phyloP scores from a whole-genome alignment of 2,329 filamentous ascomycete species.

The Dactylella cylindrospora region DNA sequence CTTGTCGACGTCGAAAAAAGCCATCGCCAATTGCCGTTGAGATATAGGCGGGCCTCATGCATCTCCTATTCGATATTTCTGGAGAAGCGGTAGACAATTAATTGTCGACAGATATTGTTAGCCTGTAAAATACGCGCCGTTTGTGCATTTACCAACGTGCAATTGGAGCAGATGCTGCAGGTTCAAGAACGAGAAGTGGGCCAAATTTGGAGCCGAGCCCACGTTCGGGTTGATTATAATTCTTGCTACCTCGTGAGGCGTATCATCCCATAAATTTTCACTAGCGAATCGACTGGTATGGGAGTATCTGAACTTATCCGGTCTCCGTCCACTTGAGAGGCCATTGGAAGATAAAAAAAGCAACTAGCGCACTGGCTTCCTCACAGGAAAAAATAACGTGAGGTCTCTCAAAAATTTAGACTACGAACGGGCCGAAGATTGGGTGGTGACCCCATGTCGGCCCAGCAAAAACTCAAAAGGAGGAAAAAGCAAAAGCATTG shows the following conservation, averaged over 20 bases:
- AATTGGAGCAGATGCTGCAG: slow-evolving; percentile 41
- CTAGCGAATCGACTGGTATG: slow-evolving; percentile 35
- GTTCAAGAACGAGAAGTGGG: slow-evolving; percentile 32
- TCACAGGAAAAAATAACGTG: slow-evolving; percentile 34
- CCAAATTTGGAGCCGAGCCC: slow-evolving; percentile 39
- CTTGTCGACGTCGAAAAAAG: slow-evolving; percentile 30
- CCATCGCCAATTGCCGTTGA: slow-evolving; percentile 40
- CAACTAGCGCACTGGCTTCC: slow-evolving; percentile 6
- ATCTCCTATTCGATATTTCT: slow-evolving; percentile 29
- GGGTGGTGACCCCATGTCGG: slow-evolving; percentile 44
- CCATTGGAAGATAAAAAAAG: slow-evolving; percentile 26
- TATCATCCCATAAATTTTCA: slow-evolving; percentile 21
- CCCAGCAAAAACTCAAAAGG: too few relatives aligned
- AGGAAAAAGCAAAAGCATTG: slow-evolving; percentile 43
- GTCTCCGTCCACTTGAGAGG: slow-evolving; percentile 11
- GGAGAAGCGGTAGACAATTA: slow-evolving; percentile 26
- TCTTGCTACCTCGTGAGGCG: slow-evolving; percentile 25
- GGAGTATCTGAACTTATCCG: slow-evolving; percentile 40
- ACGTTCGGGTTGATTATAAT: slow-evolving; percentile 11
- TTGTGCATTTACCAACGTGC: slow-evolving; percentile 31
- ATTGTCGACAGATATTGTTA: slow-evolving; percentile 29
- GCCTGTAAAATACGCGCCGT: slow-evolving; percentile 43
- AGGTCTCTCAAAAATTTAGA: slow-evolving; percentile 38
- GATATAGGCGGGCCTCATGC: slow-evolving; percentile 35
- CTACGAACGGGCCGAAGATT: slow-evolving; percentile 44